Conservation (phyloP, 768 basidiomycete genomes). For the Tricholoma flavovirens region DNA sequence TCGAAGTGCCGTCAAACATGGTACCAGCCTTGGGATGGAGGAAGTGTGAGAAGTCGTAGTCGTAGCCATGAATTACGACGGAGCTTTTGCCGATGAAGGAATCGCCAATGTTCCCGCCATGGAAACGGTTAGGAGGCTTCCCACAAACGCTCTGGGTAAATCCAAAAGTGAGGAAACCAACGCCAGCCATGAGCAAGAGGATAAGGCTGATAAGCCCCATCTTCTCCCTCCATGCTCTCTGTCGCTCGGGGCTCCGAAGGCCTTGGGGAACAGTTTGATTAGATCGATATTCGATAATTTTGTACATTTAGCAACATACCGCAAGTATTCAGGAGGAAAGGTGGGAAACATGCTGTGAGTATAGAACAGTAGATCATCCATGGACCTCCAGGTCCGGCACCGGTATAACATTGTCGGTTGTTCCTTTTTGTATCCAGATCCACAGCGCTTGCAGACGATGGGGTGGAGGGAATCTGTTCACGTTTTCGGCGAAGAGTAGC, state of each 20-base stretch:
- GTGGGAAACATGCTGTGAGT: slow-evolving; percentile 79
- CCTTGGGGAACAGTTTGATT: slow-evolving; percentile 41
- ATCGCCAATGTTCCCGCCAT: slow-evolving; percentile 69
- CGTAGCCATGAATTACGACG: slow-evolving; percentile 91
- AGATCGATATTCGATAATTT: background rate
- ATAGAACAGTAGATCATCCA: slow-evolving; percentile 96
- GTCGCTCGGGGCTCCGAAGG: slow-evolving; percentile 84
- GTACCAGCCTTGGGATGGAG: slow-evolving; percentile 67
- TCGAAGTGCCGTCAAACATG: slow-evolving; percentile 71
- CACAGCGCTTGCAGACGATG: slow-evolving; percentile 29
- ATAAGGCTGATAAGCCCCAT: slow-evolving; percentile 88
- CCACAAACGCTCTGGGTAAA: slow-evolving; percentile 95
- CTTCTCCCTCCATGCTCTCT: slow-evolving; percentile 98
- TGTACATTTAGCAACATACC: slow-evolving; percentile 46
- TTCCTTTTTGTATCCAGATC: slow-evolving; percentile 30
- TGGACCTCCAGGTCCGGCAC: slow-evolving; percentile 85
- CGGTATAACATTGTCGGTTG: slow-evolving; percentile 54
- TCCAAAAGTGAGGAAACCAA: slow-evolving; percentile 98
- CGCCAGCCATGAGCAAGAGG: slow-evolving; percentile 77
- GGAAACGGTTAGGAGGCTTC: slow-evolving; percentile 75
- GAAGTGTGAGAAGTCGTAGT: slow-evolving; percentile 88
- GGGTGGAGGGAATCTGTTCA: slow-evolving; percentile 37
- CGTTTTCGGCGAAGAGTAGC: slow-evolving; percentile 74
- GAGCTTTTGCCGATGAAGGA: slow-evolving; percentile 68
- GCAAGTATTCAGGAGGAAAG: slow-evolving; percentile 66